Conservation (phyloP, 306 rosid genomes). For the Acacia melanoxylon region DNA sequence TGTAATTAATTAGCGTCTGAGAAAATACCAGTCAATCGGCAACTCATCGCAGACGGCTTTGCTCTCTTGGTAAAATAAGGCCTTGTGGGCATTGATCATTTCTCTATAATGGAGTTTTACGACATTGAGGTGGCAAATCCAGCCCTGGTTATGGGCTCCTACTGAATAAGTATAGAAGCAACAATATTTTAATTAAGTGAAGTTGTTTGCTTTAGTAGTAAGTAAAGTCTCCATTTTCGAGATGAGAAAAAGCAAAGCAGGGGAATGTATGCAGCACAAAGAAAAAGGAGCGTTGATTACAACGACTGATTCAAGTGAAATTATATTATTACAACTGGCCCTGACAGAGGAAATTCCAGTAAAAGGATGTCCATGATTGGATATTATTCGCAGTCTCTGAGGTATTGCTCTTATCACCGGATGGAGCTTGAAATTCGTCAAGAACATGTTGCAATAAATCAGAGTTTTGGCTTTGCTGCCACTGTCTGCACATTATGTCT, state of each 20-base stretch:
- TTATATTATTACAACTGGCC: slow-evolving; percentile 16
- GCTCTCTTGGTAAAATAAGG: slow-evolving; percentile 24
- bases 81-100: slow-evolving; percentile 25
- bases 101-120: slow-evolving; percentile 23
- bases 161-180: slow-evolving; percentile 5
- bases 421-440: background rate
- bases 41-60: slow-evolving; percentile 13
- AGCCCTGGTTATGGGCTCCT: slow-evolving; percentile 19
- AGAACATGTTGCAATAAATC: background rate
- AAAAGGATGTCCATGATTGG: background rate
- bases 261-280: slow-evolving; percentile 11
- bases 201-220: slow-evolving; percentile 41
- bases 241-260: slow-evolving; percentile 33
- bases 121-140: slow-evolving; percentile 30
- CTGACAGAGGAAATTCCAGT: slow-evolving; percentile 29
- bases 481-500: background rate
- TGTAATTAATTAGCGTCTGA: slow-evolving; percentile 37
- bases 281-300: background rate
- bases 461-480: background rate
- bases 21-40: slow-evolving; percentile 26
- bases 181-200: slow-evolving; percentile 30
- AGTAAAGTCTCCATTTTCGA: slow-evolving; percentile 30
- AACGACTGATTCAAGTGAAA: background rate
- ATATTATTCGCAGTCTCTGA: background rate
- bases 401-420: background rate